Base-by-base conservation (phyloP, 208 protist species). In the Acanthamoeba royreba region DNA sequence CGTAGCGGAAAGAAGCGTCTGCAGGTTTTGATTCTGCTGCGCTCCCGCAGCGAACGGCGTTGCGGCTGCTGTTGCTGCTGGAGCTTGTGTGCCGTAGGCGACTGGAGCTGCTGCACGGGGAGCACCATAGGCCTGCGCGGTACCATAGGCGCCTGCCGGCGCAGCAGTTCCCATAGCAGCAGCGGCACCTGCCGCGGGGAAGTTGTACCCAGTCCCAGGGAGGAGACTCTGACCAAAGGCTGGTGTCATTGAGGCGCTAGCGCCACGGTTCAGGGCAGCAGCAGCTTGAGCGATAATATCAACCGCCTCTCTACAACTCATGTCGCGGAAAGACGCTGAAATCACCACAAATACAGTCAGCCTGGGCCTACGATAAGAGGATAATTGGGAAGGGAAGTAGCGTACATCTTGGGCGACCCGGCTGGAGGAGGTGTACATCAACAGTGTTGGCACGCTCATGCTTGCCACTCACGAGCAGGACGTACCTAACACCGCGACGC, bases 261-360 rank as follows among this genome's bases (percentile, higher is more conserved):
- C 31, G 42, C 86, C 31, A 31, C 4, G 47, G 86, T 17, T 25
- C 19, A 22, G 8, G n/a, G 52, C 22, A 25, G 19, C 35, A 2
- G 47, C 25, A 40, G 45, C 33, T 42, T 92, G 53, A 1, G 87
- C 79, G 55, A 92, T 92, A 35, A 92, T 92, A n/a, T 92, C 87
- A n/a, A 92, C 55, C 63, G 87, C 87, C 55, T 92, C 87, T 28
- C 47, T 49, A 92, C 87, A 81, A 92, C 87, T 92, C 61, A 92
- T 61, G 31, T 72, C 87, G 28, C 61, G 87, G 61, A 92, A 45
- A 13, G 45, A 35, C 47, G 63, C 58, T 63, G 47, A 13, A 79
- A 47, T 7, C 2, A 45, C 38, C 31, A 66, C 33, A 43, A 43
- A 90, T 28, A 61, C 19, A 28, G 19, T 61, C 22, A 61, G 22